Percentiles rank a stretch among this genome's conserved stretches.
Conservation (phyloP, 78 protist genomes). For the Anaeramoeba flamelloides region DNA sequence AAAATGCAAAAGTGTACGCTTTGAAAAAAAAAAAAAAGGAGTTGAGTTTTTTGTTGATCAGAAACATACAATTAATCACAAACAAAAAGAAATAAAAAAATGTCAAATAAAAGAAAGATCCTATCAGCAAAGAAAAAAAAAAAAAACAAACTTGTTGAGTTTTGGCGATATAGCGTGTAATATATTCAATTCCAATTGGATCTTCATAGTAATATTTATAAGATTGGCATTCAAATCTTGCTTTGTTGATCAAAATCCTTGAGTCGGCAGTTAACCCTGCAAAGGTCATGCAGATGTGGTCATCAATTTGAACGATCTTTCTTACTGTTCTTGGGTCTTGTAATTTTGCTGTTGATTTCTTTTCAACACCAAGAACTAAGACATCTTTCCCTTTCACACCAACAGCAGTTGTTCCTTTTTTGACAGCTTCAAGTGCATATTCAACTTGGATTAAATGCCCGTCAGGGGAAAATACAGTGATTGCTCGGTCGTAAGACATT, state of each 20-base stretch:
- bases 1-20: neutral
- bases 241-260: constrained; percentile 71
- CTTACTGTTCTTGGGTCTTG: constrained; percentile 89
- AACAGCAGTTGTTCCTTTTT: constrained; percentile 88
- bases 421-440: constrained; percentile 98
- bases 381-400: constrained; percentile 76
- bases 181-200: constrained; percentile 63
- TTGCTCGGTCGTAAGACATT: constrained; percentile 99
- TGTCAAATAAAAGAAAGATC: neutral
- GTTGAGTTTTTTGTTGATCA: neutral
- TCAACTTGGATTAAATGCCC: constrained; percentile 90
- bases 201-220: constrained; percentile 86
- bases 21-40: neutral
- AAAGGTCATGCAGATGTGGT: constrained; percentile 76
- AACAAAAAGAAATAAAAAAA: constrained; percentile 2
- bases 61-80: neutral
- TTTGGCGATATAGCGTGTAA: constrained; percentile 69
- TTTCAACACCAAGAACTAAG: constrained; percentile 51
- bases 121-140: neutral
- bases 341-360: constrained; percentile 28
- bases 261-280: constrained; percentile 95
- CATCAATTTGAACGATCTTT: constrained; percentile 82
- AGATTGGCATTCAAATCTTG: constrained; percentile 85
- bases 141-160: constrained; percentile 30
- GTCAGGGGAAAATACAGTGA: constrained; percentile 98